These are phyloP conservation scores for Lyophyllum shimeji DNA, from an alignment of 768 basidiomycete species.

Conservation along the genomic window DNA sequence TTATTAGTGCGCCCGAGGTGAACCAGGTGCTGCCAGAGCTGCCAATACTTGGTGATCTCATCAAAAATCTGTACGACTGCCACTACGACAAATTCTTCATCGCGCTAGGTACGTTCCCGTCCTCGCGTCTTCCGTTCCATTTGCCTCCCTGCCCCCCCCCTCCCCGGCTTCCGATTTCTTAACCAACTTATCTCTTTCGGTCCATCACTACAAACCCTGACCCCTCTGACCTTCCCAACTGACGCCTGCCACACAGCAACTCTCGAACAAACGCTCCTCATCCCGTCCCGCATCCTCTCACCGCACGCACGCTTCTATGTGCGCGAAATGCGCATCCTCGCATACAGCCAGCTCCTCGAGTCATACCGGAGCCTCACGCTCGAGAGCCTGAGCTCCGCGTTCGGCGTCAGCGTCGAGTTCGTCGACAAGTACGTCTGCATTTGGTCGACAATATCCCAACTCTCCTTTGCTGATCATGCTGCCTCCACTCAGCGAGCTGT, in stretches of 20 bases:
- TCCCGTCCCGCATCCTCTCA: conserved; percentile 84
- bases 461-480: background rate
- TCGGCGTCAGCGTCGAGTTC: conserved; percentile 87
- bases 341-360: conserved; percentile 91
- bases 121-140: background rate
- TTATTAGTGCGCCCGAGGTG: conserved; percentile 87
- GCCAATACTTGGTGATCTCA: conserved; percentile 78
- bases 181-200: background rate
- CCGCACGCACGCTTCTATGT: conserved; percentile 89
- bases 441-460: background rate
- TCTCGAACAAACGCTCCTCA: conserved; percentile 83
- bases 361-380: conserved; percentile 88
- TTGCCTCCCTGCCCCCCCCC: background rate
- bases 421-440: conserved; percentile 72
- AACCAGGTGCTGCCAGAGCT: conserved; percentile 80
- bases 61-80: conserved; percentile 87
- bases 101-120: conserved; percentile 62
- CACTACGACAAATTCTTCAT: conserved; percentile 95
- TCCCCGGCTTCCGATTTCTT: background rate
- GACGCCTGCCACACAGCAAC: conserved; percentile 53
- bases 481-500: conserved; percentile 65
- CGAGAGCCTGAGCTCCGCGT: conserved; percentile 80
- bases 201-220: background rate
- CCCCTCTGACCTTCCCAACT: background rate
- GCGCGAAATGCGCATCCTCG: conserved; percentile 94